These are phyloP conservation scores for Podaxis pistillaris DNA, from an alignment of 768 basidiomycete genomes.

Conservation along the genomic window DNA sequence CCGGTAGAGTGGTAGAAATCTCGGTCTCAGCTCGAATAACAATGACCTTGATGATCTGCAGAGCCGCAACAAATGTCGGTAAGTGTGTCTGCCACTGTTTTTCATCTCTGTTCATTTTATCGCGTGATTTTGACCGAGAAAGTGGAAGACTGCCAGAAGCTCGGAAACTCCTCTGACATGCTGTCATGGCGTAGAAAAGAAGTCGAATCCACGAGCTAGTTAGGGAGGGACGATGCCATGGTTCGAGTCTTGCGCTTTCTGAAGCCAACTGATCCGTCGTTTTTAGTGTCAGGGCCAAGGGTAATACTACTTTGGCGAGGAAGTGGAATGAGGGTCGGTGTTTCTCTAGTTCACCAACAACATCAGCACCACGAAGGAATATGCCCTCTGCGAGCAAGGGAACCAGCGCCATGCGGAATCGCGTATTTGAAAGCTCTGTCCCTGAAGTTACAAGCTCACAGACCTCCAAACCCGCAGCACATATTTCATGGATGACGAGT, in stretches of 20 bases:
- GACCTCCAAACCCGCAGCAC: slow-evolving; percentile 43
- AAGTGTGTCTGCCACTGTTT: slow-evolving; percentile 32
- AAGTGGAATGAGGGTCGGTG: slow-evolving; percentile 55
- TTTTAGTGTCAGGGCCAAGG: slow-evolving; percentile 53
- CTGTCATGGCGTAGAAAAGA: slow-evolving; percentile 54
- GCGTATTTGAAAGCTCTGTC: slow-evolving; percentile 36
- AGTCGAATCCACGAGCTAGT: slow-evolving; percentile 61
- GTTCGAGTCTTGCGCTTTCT: slow-evolving; percentile 40
- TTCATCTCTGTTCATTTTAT: slow-evolving; percentile 26
- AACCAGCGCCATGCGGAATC: slow-evolving; percentile 40
- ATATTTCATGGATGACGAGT: slow-evolving; percentile 44
- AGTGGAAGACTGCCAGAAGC: slow-evolving; percentile 21
- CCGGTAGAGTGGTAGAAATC: slow-evolving; percentile 50
- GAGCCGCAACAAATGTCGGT: slow-evolving; percentile 44
- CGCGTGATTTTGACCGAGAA: slow-evolving; percentile 45
- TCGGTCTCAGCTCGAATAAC: slow-evolving; percentile 62
- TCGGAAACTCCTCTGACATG: slow-evolving; percentile 40
- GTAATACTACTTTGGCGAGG: slow-evolving; percentile 63
- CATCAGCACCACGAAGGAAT: slow-evolving; percentile 48
- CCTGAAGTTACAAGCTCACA: slow-evolving; percentile 45
- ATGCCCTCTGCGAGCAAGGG: slow-evolving; percentile 42
- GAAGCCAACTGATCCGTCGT: slow-evolving; percentile 43
- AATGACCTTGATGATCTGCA: slow-evolving; percentile 70
- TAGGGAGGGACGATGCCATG: slow-evolving; percentile 45
- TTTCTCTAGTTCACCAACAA: slow-evolving; percentile 56